Evolutionary conservation across 257 asterid species (phyloP).

Genomic region (Rehmannia glutinosa): DNA sequence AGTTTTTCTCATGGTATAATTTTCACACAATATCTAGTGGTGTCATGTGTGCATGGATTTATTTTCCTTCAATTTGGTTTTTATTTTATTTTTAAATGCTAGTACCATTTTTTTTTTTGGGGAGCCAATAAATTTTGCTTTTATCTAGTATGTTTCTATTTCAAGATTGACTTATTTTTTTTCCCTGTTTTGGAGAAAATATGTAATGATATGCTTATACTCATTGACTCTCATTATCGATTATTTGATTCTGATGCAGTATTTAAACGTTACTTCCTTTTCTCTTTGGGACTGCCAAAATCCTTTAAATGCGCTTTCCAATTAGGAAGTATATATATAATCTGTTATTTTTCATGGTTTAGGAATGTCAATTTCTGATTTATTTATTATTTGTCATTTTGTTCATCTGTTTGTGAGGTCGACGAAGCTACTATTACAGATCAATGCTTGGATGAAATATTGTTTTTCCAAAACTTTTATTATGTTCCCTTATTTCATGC

Average conservation of each 20-base stretch:
- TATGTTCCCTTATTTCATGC: neutral
- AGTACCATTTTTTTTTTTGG: too few species aligned
- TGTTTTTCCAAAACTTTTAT: neutral
- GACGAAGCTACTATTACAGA: neutral
- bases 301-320: neutral
- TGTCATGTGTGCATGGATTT: neutral
- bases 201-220: neutral
- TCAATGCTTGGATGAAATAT: neutral
- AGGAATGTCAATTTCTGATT: neutral
- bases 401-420: neutral
- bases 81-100: too few species aligned
- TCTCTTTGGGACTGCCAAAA: neutral
- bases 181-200: too few species aligned
- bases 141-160: neutral
- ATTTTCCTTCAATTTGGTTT: too few species aligned
- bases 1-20: neutral
- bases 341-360: constrained; percentile 2
- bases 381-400: neutral
- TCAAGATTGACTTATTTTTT: too few species aligned
- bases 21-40: neutral
- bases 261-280: neutral
- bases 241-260: neutral
- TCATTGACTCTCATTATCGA: neutral
- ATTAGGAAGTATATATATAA: neutral
- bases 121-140: neutral